phyloP scores from a whole-genome alignment of 495 filamentous ascomycete genomes.

The Neurospora sp. region DNA sequence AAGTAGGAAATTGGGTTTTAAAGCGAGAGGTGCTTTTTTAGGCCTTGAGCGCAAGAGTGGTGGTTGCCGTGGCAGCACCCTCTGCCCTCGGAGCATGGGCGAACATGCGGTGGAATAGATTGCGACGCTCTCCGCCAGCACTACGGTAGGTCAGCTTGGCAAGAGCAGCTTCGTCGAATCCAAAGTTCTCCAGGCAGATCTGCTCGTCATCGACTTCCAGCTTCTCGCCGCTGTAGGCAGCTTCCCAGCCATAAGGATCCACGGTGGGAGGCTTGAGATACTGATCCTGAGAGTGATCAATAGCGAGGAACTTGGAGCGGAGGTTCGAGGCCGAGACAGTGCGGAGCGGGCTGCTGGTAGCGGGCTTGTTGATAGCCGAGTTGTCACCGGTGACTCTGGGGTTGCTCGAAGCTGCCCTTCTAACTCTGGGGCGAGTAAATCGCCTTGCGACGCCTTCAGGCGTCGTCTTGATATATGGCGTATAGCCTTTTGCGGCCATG shows the following conservation, averaged over 20 bases:
- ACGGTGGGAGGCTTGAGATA: constrained; percentile 18
- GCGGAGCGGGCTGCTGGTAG: constrained; percentile 9
- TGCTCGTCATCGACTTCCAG: constrained; percentile 21
- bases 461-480: constrained; percentile 11
- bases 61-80: neutral
- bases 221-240: constrained; percentile 13
- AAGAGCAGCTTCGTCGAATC: constrained; percentile 1
- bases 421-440: constrained; percentile 18
- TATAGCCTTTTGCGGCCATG: constrained; percentile 45
- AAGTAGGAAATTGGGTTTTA: neutral
- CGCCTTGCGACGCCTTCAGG: constrained; percentile 15
- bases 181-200: neutral
- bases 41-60: neutral
- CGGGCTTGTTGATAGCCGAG: constrained; percentile 5
- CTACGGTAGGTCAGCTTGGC: constrained; percentile 12
- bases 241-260: constrained; percentile 42
- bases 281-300: constrained; percentile 1
- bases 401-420: constrained; percentile 6
- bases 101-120: constrained; percentile 37
- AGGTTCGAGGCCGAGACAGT: constrained; percentile 32
- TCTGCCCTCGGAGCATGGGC: constrained; percentile 11
- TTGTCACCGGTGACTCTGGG: constrained; percentile 1
- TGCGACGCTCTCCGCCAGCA: constrained; percentile 24
- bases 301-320: constrained; percentile 23
- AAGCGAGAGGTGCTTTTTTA: neutral